Evolutionary conservation across 192 early-diverging fungal species (phyloP), one percentile per base, ranked within the genome.

Genomic region (Backusella psychrophila): DNA sequence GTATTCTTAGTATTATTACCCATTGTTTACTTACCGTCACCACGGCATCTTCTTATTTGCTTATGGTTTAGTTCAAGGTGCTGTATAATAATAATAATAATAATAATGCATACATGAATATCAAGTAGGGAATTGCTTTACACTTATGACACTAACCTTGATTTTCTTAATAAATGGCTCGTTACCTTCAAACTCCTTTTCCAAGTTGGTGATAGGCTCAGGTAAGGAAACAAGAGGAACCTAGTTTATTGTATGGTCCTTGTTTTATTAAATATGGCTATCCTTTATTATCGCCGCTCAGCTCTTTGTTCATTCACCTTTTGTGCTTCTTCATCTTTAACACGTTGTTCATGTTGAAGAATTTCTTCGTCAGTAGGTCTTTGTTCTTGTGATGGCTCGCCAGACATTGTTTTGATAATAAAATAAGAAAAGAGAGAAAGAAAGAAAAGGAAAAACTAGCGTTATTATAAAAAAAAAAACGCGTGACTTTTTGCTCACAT

Each of bases 311-410:
- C 23, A 14, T 63, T 63, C 72, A 83, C 82, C 70, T 78, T 82
- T 79, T 84, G 81, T 12, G 88, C 88, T 69, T 89, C 86, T 75
- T 87, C 85, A 72, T 89, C 88, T 66, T 85, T 89, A 41, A 90
- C 87, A 66, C 77, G 80, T 67, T 87, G 85, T 66, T 84, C 83
- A 71, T 75, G 83, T 53, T 73, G 78, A 39, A 80, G 66, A 71
- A 86, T 87, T 34, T 86, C 75, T 74, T 85, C 78, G 68, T 83
- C 82, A 29, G 82, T 80, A 14, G 80, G 73, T 59, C 66, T 66
- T 1, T 44, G 39, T 39, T 63, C 56, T 29, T 63, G 23, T 3
- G 56, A 0, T 29, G 19, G 26, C n/a, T 56, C 53, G 8, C n/a
- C 8, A 26, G 56, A 63, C 56, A 63, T 33, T 63, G 35, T 38